Evolutionary conservation across 495 filamentous ascomycete species (phyloP).

Genomic region (Evernia prunastri): DNA sequence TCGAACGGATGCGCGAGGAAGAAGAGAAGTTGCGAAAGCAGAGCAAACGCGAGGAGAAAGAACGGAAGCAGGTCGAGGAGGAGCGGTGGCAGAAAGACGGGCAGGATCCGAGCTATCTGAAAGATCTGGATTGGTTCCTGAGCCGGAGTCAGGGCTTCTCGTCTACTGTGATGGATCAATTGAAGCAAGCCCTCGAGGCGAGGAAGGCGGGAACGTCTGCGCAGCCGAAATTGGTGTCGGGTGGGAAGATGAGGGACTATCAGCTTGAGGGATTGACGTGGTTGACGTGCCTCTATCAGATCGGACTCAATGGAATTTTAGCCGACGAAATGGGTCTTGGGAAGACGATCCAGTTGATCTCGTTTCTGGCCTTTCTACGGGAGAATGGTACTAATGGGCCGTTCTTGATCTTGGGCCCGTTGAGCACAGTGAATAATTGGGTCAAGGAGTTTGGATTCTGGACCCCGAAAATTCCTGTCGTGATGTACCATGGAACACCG

Average conservation of each 20-base stretch:
- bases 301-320: slow-evolving; percentile 89
- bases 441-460: slow-evolving; percentile 89
- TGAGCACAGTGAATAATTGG: slow-evolving; percentile 94
- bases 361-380: slow-evolving; percentile 79
- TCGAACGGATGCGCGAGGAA: slow-evolving; percentile 25
- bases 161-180: slow-evolving; percentile 26
- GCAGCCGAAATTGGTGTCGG: slow-evolving; percentile 77
- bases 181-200: slow-evolving; percentile 24
- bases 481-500: slow-evolving; percentile 84
- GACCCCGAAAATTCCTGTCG: slow-evolving; percentile 77
- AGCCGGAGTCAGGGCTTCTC: slow-evolving; percentile 28
- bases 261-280: slow-evolving; percentile 92
- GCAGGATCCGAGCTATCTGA: slow-evolving; percentile 15
- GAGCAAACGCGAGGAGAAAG: slow-evolving; percentile 33
- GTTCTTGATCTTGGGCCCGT: slow-evolving; percentile 80
- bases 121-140: slow-evolving; percentile 27
- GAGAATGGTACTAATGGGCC: slow-evolving; percentile 83
- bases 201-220: slow-evolving; percentile 22
- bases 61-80: slow-evolving; percentile 23
- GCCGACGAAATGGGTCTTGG: slow-evolving; percentile 98
- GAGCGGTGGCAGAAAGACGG: slow-evolving; percentile 22
- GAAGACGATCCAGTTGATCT: slow-evolving; percentile 93
- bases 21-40: slow-evolving; percentile 33
- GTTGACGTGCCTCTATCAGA: slow-evolving; percentile 81
- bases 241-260: slow-evolving; percentile 88